Evolutionary conservation across 108 stramenopile species (phyloP).

Genomic region (Chaetoceros tenuissimus): DNA sequence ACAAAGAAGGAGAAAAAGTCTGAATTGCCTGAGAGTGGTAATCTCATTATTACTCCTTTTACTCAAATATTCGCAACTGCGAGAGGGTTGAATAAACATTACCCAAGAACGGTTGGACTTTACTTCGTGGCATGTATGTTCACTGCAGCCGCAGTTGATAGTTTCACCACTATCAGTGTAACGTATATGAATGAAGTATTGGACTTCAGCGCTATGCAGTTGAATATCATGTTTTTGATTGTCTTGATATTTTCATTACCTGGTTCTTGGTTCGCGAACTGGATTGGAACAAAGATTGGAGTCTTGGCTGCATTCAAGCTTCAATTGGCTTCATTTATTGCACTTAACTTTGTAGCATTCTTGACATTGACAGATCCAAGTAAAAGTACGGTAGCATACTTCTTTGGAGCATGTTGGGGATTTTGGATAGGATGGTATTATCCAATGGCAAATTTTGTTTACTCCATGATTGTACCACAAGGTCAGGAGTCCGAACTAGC

Average conservation of each 20-base stretch:
- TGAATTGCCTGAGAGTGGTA: background rate
- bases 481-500: slow-evolving; percentile 2
- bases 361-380: background rate
- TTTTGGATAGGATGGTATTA: slow-evolving; percentile 4
- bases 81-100: background rate
- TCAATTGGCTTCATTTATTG: background rate
- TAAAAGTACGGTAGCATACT: background rate
- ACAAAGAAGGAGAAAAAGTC: background rate
- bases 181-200: slow-evolving; percentile 12
- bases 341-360: background rate
- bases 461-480: slow-evolving; percentile 1
- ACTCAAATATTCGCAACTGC: background rate
- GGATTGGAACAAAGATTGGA: background rate
- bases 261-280: slow-evolving; percentile 1
- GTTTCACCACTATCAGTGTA: slow-evolving; percentile 9
- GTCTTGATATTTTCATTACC: slow-evolving; percentile 6
- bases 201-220: slow-evolving; percentile 2
- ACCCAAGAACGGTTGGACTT: background rate
- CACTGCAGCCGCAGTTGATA: background rate
- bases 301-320: background rate
- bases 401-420: background rate
- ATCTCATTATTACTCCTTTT: background rate
- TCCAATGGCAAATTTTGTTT: background rate
- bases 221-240: slow-evolving; percentile 2
- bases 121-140: background rate